Evolutionary conservation across 176 grass and related monocot species (phyloP).

Genomic region (Carex myosuroides): DNA sequence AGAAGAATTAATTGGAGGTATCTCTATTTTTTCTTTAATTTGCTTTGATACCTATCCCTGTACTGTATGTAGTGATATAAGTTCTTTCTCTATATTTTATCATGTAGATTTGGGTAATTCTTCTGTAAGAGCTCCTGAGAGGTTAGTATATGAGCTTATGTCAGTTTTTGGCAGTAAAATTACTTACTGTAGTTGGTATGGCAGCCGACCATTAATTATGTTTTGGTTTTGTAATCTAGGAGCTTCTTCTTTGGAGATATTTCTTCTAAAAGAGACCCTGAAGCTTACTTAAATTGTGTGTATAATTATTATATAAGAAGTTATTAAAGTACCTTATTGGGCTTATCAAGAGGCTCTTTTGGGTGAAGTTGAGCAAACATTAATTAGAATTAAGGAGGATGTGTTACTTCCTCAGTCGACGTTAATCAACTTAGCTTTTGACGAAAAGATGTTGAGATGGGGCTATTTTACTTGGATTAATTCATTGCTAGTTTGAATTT

Average conservation of each 20-base stretch:
- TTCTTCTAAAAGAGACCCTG: constrained; percentile 87
- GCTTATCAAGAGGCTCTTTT: too few relatives aligned
- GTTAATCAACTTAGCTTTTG: too few relatives aligned
- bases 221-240: constrained; percentile 26
- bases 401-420: too few relatives aligned
- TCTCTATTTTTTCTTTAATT: neutral
- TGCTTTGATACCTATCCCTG: neutral
- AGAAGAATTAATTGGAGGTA: constrained; percentile 38
- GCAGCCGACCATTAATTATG: neutral
- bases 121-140: constrained; percentile 37
- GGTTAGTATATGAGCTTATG: constrained; percentile 24
- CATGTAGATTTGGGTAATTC: constrained; percentile 59
- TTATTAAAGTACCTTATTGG: too few relatives aligned
- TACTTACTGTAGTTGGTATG: neutral
- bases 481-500: too few relatives aligned
- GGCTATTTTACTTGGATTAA: too few relatives aligned
- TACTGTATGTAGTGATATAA: constrained; percentile 2
- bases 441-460: too few relatives aligned
- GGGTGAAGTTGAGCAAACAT: too few relatives aligned
- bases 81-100: constrained; percentile 1
- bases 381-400: too few relatives aligned
- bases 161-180: neutral
- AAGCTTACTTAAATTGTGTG: constrained; percentile 57
- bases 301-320: too few relatives aligned
- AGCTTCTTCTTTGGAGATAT: constrained; percentile 75